These are phyloP conservation scores for Peronosclerospora sorghi DNA, from an alignment of 352 stramenopile species.

Conservation along the genomic window DNA sequence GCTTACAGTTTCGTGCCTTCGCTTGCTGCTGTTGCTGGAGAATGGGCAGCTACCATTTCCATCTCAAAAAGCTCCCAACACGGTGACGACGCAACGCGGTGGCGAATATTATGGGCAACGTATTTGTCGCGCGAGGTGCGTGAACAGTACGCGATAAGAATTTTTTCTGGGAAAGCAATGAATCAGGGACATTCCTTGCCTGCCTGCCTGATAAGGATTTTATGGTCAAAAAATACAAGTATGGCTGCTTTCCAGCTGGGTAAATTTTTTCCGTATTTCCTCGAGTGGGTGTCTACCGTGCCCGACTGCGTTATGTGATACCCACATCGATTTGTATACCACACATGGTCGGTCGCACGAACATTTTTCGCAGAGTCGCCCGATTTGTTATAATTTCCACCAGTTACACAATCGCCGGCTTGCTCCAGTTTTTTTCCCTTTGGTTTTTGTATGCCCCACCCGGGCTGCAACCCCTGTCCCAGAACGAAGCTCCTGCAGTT, in stretches of 20 bases:
- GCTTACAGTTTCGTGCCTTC: too few relatives aligned
- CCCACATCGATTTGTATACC: too few relatives aligned
- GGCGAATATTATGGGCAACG: background rate
- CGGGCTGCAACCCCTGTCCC: constrained; percentile 19
- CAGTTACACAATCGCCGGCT: constrained; percentile 23
- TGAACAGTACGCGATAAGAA: too few relatives aligned
- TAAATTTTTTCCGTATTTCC: constrained; percentile 10
- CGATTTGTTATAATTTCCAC: constrained; percentile 22
- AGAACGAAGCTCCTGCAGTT: constrained; percentile 19
- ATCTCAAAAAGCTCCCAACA: background rate
- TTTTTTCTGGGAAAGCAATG: too few relatives aligned
- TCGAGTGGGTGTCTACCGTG: background rate
- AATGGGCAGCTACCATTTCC: background rate
- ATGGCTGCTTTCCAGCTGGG: background rate
- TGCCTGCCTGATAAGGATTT: too few relatives aligned
- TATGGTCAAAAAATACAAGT: background rate
- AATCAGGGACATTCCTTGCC: too few relatives aligned
- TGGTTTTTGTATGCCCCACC: constrained; percentile 20
- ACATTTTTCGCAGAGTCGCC: constrained; percentile 8
- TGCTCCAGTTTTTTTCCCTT: constrained; percentile 13
- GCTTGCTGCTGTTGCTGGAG: too few relatives aligned
- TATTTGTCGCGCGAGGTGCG: too few relatives aligned
- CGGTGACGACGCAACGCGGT: background rate
- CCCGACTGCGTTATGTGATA: background rate
- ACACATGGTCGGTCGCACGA: constrained; percentile 1